phyloP scores from a whole-genome alignment of 306 rosid species.

The Cicer chorassanicum region DNA sequence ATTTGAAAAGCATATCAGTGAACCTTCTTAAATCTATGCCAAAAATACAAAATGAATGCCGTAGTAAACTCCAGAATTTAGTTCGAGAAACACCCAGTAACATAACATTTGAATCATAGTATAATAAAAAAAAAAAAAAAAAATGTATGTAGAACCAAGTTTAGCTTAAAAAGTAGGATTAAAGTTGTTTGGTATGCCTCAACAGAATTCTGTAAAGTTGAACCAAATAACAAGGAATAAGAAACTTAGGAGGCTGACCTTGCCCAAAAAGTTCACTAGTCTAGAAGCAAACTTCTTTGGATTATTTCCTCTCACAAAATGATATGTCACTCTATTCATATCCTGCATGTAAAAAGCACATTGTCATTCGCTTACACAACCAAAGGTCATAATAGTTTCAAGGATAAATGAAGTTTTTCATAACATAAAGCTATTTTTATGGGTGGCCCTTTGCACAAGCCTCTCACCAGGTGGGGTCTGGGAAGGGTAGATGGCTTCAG shows the following conservation, averaged over 20 bases:
- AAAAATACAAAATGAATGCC: slow-evolving; percentile 33
- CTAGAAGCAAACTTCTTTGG: slow-evolving; percentile 77
- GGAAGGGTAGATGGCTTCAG: too few relatives aligned
- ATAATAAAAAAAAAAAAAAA: slow-evolving; percentile 22
- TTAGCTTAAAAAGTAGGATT: slow-evolving; percentile 31
- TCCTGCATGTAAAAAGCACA: slow-evolving; percentile 70
- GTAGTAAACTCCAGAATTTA: slow-evolving; percentile 19
- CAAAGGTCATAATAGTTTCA: slow-evolving; percentile 25
- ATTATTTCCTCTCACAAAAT: slow-evolving; percentile 84
- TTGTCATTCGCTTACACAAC: slow-evolving; percentile 24
- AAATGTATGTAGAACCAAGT: slow-evolving; percentile 30
- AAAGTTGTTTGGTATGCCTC: slow-evolving; percentile 30
- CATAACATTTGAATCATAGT: slow-evolving; percentile 19
- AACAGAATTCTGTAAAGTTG: slow-evolving; percentile 23
- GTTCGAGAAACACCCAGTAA: slow-evolving; percentile 34
- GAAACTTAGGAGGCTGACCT: slow-evolving; percentile 57
- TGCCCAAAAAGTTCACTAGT: slow-evolving; percentile 81
- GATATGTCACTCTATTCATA: slow-evolving; percentile 77
- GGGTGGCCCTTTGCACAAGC: too few relatives aligned
- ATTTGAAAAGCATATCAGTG: slow-evolving; percentile 50
- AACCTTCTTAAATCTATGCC: slow-evolving; percentile 31
- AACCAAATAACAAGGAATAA: slow-evolving; percentile 25
- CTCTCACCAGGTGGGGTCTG: too few relatives aligned
- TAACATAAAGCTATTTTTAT: slow-evolving; percentile 6
- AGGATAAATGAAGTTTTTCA: slow-evolving; percentile 37